A percentile compares a stretch with the other conserved stretches of the same genome.
phyloP scores from a whole-genome alignment of 202 grass and related monocot genomes.

The Setaria viridis region DNA sequence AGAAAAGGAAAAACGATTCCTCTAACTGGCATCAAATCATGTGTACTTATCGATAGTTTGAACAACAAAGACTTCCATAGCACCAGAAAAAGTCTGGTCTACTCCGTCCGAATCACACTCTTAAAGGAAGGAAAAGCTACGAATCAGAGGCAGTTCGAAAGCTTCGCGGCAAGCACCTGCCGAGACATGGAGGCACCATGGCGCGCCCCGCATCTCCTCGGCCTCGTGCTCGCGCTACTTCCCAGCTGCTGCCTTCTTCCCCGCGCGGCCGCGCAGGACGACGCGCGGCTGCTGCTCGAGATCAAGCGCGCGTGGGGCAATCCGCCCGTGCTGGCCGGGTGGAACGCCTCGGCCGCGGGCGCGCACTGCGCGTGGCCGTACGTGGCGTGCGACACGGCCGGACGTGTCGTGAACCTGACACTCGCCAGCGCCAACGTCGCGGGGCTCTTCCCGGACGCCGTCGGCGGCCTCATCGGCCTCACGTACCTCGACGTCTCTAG shows the following conservation, averaged over 20 bases:
- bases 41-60: too few species aligned
- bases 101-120: not conserved
- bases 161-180: too few species aligned
- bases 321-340: slow-evolving; percentile 44
- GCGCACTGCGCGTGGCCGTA: slow-evolving; percentile 59
- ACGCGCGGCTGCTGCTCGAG: slow-evolving; percentile 47
- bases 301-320: slow-evolving; percentile 58
- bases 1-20: too few species aligned
- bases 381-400: slow-evolving; percentile 45
- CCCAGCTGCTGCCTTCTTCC: slow-evolving; percentile 15
- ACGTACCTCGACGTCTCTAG: too few species aligned
- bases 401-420: too few species aligned
- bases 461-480: too few species aligned
- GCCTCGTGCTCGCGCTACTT: slow-evolving; percentile 40
- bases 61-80: too few species aligned
- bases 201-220: not conserved
- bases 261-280: slow-evolving; percentile 50
- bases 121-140: not conserved
- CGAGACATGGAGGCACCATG: not conserved
- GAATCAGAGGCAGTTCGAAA: too few species aligned
- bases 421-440: too few species aligned
- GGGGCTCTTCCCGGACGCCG: too few species aligned
- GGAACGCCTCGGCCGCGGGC: slow-evolving; percentile 25
- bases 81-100: too few species aligned
- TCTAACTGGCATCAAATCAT: too few species aligned